Evolutionary conservation across 106 monocot genomes (phyloP).

Genomic region (Iris macrosiphon): DNA sequence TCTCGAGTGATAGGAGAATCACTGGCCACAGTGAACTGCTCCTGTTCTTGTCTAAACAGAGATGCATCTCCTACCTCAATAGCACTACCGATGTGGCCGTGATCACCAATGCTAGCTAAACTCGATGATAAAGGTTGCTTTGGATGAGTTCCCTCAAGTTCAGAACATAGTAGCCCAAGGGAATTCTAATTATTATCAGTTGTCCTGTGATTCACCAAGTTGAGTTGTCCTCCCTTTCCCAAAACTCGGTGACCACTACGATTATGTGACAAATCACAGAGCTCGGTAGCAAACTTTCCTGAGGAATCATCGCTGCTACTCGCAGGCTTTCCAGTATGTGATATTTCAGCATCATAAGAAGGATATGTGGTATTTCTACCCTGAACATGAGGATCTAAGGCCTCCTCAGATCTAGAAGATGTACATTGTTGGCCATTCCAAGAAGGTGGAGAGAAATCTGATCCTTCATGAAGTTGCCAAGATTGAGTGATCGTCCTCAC

Average conservation of each 20-base stretch:
- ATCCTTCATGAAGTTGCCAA: too few species aligned
- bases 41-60: too few species aligned
- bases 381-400: conserved; percentile 20
- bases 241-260: conserved; percentile 19
- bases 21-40: conserved; percentile 11
- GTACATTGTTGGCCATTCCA: conserved; percentile 5
- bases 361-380: conserved; percentile 7
- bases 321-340: conserved; percentile 53
- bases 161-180: conserved; percentile 75
- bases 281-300: conserved; percentile 17
- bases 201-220: conserved; percentile 11
- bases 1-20: conserved; percentile 16
- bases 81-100: conserved; percentile 8
- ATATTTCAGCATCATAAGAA: conserved; percentile 47
- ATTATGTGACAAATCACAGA: conserved; percentile 9
- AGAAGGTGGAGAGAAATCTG: too few species aligned
- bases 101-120: conserved; percentile 20
- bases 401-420: conserved; percentile 8
- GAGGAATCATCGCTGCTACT: conserved; percentile 23
- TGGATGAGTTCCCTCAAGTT: conserved; percentile 56
- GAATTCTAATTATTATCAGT: conserved; percentile 53
- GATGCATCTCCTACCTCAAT: conserved; percentile 1
- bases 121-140: conserved; percentile 78
- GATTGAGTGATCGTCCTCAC: too few species aligned
- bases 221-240: conserved; percentile 27